phyloP scores from a whole-genome alignment of 2,329 filamentous ascomycete species.

The Fusarium tjaetaba region DNA sequence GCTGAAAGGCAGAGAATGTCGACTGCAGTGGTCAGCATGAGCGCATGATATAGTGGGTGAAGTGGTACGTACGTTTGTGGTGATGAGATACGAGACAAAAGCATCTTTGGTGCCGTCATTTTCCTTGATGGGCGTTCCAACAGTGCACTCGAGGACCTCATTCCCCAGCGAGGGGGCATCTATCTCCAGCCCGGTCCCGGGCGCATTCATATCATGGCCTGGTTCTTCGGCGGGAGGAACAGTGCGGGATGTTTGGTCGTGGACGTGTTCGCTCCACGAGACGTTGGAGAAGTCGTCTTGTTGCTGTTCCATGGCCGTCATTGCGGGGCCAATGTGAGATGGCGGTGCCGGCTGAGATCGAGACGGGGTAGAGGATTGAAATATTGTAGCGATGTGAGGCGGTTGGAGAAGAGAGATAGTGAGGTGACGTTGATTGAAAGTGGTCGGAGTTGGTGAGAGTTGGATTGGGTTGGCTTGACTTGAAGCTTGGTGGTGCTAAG shows the following conservation, averaged over 20 bases:
- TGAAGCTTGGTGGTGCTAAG: constrained; percentile 29
- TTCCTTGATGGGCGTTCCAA: constrained; percentile 89
- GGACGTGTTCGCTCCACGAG: constrained; percentile 75
- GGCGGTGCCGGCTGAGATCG: not conserved
- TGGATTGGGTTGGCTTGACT: constrained; percentile 29
- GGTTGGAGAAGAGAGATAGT: not conserved
- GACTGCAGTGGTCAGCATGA: constrained; percentile 65
- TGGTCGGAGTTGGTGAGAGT: constrained; percentile 32
- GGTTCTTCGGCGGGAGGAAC: constrained; percentile 41
- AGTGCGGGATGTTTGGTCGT: constrained; percentile 49
- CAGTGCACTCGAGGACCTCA: constrained; percentile 84
- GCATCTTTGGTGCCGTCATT: constrained; percentile 96
- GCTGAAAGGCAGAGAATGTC: constrained; percentile 93
- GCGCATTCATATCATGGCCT: constrained; percentile 53
- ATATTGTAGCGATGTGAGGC: not conserved
- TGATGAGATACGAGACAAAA: constrained; percentile 95
- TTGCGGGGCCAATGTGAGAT: constrained; percentile 4
- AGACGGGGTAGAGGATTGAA: not conserved
- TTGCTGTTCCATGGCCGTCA: constrained; percentile 61
- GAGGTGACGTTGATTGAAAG: not conserved
- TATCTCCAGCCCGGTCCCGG: constrained; percentile 59
- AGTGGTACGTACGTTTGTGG: constrained; percentile 74
- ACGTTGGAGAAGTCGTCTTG: constrained; percentile 81
- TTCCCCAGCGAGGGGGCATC: constrained; percentile 72
- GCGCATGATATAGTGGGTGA: not conserved